Base-by-base conservation (phyloP, 2,329 filamentous ascomycete genomes). In the Colletotrichum magnum region DNA sequence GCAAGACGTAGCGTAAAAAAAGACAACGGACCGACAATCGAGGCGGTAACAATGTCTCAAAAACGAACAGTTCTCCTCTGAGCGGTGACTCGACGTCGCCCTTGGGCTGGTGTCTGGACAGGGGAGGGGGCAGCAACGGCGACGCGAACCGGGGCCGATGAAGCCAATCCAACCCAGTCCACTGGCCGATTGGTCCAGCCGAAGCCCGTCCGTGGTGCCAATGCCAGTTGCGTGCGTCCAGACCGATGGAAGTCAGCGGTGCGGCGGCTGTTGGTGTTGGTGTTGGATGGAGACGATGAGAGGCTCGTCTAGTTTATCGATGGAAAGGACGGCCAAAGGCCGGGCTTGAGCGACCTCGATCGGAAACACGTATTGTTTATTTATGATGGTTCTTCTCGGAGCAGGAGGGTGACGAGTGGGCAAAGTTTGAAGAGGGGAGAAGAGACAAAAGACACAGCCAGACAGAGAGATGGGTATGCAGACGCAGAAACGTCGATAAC, bases 41-140 rank as follows among this genome's bases (percentile, higher is more conserved):
- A 70, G 64, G 68, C 68, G 68, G 68, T 70, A 68, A 68, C 63
- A 70, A 70, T 70, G 68, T 70, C 68, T 70, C 64, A 70, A 68
- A 66, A 53, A 24, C 13, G 28, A 47, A 28, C 21, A 36, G 53
- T 36, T 58, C 63, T 57, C 53, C 58, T 70, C 53, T 56, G 41
- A 68, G 68, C 68, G 68, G 68, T 70, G 68, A 70, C 68, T 68
- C 52, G 64, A 47, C 48, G 68, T 58, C 68, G 47, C 5, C 36
- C 63, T 47, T 58, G 52, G 58, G 21, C 41, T 45, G 21, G 21
- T 24, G 21, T 24, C 21, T 24, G 32, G 43, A 51, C 48, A 54
- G 56, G 58, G 64, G 58, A 43, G 41, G 41, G 39, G 43, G 45
- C 32, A 59, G 52, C 54, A 67, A 64, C 39, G 58, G 64, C 57